Percentiles rank a stretch among this genome's conserved stretches.
Evolutionary conservation across 441 rosid genomes (phyloP).

Genomic region (Breynia disticha): DNA sequence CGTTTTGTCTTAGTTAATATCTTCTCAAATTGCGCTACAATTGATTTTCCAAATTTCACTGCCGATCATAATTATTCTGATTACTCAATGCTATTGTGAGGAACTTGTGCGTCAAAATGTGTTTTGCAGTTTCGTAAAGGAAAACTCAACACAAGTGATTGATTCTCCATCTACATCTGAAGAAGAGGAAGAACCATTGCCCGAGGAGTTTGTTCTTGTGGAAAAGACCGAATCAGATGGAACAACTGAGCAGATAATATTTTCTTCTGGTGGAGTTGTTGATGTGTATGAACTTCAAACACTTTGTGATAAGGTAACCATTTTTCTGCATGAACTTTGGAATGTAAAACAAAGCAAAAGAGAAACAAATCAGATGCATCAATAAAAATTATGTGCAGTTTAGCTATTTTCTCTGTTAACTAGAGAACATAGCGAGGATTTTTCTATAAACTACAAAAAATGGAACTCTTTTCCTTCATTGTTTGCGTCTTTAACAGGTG

Average conservation of each 20-base stretch:
- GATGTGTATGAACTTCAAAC: slow-evolving; percentile 87
- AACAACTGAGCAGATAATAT: slow-evolving; percentile 60
- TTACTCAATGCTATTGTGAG: slow-evolving; percentile 3
- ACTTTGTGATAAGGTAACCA: slow-evolving; percentile 74
- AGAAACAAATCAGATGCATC: not conserved
- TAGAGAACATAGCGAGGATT: not conserved
- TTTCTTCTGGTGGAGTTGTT: slow-evolving; percentile 84
- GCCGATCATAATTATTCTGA: not conserved
- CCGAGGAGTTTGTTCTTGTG: slow-evolving; percentile 66
- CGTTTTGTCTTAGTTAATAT: not conserved
- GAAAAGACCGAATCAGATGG: slow-evolving; percentile 64
- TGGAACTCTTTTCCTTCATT: too few relatives aligned
- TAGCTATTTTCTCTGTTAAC: not conserved
- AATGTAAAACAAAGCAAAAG: not conserved
- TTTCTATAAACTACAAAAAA: not conserved
- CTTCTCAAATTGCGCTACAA: not conserved
- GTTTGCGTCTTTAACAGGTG: slow-evolving; percentile 34
- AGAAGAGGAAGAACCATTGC: slow-evolving; percentile 53
- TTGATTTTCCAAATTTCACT: not conserved
- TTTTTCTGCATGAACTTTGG: not conserved
- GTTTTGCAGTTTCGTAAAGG: slow-evolving; percentile 45
- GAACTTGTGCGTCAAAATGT: slow-evolving; percentile 7
- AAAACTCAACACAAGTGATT: slow-evolving; percentile 49
- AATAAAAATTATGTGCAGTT: not conserved
- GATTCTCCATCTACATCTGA: slow-evolving; percentile 48